A percentile compares a stretch with the other conserved stretches of the same genome.
phyloP scores from a whole-genome alignment of 2,329 filamentous ascomycete genomes.

The Talaromyces sp. region DNA sequence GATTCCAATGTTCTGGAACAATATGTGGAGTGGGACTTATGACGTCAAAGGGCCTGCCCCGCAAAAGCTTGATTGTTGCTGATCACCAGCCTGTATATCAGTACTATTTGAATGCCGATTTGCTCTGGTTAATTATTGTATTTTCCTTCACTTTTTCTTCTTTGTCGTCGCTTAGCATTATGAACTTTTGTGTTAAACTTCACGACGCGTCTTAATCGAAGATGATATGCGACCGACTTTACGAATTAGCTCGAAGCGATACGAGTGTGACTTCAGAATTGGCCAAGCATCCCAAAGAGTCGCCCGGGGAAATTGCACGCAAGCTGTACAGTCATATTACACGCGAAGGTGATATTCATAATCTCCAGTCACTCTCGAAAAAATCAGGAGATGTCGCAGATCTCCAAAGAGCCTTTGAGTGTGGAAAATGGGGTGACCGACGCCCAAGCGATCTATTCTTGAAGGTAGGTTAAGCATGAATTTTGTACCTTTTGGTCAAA shows the following conservation, averaged over 20 bases:
- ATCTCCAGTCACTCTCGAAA: constrained; percentile 19
- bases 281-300: constrained; percentile 48
- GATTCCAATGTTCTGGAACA: not conserved
- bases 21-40: not conserved
- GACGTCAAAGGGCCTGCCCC: constrained; percentile 9
- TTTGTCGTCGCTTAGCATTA: not conserved
- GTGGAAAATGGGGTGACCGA: constrained; percentile 62
- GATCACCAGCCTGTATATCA: not conserved
- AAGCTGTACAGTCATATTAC: constrained; percentile 45
- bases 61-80: constrained; percentile 10
- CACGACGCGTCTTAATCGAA: not conserved
- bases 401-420: constrained; percentile 51
- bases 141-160: not conserved
- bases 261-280: constrained; percentile 56
- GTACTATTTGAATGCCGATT: not conserved
- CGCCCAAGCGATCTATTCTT: constrained; percentile 65
- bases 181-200: too few relatives aligned
- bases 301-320: constrained; percentile 52
- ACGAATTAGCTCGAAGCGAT: constrained; percentile 48
- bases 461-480: constrained; percentile 34
- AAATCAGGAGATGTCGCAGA: constrained; percentile 32
- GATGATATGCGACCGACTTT: constrained; percentile 24
- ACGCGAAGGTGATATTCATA: constrained; percentile 20
- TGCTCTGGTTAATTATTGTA: not conserved
- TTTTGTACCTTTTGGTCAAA: not conserved